These are phyloP conservation scores for Skeletonema grethae DNA, from an alignment of 108 stramenopile species.

Conservation along the genomic window DNA sequence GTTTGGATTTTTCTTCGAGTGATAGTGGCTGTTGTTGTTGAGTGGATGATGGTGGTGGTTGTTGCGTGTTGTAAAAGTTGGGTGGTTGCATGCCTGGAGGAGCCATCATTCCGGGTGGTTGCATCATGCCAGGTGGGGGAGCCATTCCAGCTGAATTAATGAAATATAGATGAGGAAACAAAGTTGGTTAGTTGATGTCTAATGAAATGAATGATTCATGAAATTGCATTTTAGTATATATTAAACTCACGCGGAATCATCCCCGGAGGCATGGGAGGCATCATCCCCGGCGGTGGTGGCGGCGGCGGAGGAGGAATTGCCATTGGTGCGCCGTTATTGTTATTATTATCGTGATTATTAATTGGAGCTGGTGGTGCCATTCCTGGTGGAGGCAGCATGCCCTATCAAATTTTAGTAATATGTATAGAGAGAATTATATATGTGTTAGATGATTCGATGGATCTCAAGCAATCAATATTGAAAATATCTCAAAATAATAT, in stretches of 20 bases:
- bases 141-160: constrained; percentile 7
- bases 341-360: constrained; percentile 8
- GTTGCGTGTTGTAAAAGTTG: background rate
- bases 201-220: background rate
- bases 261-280: constrained; percentile 40
- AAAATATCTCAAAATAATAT: background rate
- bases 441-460: background rate
- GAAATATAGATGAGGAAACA: background rate
- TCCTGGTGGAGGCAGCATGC: constrained; percentile 43
- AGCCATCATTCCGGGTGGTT: constrained; percentile 50
- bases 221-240: too few species aligned
- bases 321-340: constrained; percentile 3
- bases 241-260: constrained; percentile 11
- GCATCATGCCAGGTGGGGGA: constrained; percentile 18
- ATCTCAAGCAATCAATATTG: background rate
- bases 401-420: constrained; percentile 7
- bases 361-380: constrained; percentile 26
- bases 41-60: background rate
- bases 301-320: constrained; percentile 13
- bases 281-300: constrained; percentile 56
- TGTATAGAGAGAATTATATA: background rate
- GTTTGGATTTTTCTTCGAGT: constrained; percentile 81
- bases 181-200: background rate
- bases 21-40: constrained; percentile 36
- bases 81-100: constrained; percentile 55